phyloP scores from a whole-genome alignment of 192 early-diverging fungal species.

The Linnemannia schmuckeri region DNA sequence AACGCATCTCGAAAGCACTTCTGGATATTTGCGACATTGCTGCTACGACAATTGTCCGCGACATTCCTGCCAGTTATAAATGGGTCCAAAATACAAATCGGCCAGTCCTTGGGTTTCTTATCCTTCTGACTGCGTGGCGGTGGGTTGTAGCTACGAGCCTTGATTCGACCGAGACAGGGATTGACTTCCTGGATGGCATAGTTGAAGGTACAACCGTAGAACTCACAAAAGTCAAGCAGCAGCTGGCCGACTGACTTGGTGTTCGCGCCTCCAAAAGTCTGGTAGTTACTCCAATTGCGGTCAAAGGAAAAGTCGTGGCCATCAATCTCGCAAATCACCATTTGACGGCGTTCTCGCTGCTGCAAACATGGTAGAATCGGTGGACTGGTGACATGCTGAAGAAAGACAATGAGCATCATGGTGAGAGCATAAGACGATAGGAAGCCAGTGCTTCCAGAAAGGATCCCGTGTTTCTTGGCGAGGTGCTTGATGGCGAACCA shows the following conservation, averaged over 20 bases:
- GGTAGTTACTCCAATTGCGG: neutral
- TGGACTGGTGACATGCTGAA: neutral
- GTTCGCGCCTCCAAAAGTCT: neutral
- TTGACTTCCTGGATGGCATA: neutral
- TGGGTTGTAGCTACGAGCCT: neutral
- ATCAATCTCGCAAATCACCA: neutral
- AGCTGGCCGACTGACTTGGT: neutral
- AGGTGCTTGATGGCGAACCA: conserved; percentile 7
- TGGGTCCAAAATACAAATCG: conserved; percentile 1
- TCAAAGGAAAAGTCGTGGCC: conserved; percentile 9
- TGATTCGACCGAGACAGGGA: neutral
- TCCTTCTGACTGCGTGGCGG: neutral
- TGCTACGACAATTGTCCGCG: neutral
- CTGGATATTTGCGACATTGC: too few relatives aligned
- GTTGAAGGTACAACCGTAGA: neutral
- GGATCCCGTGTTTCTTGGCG: neutral
- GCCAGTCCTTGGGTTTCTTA: neutral
- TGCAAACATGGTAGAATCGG: conserved; percentile 13
- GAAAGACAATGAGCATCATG: conserved; percentile 17
- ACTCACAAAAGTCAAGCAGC: neutral
- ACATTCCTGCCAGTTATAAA: conserved; percentile 7
- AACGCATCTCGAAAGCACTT: too few relatives aligned
- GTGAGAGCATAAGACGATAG: conserved; percentile 9
- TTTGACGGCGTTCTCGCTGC: neutral
- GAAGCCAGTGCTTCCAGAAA: neutral